These are phyloP conservation scores for Bacterosira constricta DNA, from an alignment of 108 stramenopile species.

Conservation along the genomic window DNA sequence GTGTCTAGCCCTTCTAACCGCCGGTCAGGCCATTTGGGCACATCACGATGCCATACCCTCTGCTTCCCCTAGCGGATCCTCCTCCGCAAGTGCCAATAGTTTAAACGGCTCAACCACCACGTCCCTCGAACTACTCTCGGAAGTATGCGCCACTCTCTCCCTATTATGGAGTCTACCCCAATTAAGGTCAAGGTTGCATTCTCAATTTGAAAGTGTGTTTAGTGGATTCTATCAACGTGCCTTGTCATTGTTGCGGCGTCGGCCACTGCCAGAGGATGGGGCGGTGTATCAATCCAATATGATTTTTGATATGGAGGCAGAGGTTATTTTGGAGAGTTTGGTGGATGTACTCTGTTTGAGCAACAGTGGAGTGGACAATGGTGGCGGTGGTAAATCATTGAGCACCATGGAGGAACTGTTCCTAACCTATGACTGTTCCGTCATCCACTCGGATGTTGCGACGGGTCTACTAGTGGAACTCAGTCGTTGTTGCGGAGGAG, in stretches of 20 bases:
- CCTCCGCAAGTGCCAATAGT: not conserved
- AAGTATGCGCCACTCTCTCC: conserved; percentile 80
- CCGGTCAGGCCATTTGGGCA: conserved; percentile 84
- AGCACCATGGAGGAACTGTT: conserved; percentile 80
- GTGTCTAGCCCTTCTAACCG: conserved; percentile 78
- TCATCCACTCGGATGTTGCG: conserved; percentile 76
- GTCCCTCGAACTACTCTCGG: conserved; percentile 72
- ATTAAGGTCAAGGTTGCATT: conserved; percentile 56
- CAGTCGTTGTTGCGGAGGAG: conserved; percentile 78
- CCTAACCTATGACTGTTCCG: conserved; percentile 79
- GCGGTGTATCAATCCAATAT: conserved; percentile 70
- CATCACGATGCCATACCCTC: conserved; percentile 53
- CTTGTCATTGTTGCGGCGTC: conserved; percentile 68
- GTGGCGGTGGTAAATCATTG: conserved; percentile 12
- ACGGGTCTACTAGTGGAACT: conserved; percentile 77
- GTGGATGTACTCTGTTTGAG: conserved; percentile 80
- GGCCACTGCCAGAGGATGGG: conserved; percentile 62
- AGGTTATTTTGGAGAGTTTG: conserved; percentile 86
- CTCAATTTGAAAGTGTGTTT: conserved; percentile 84
- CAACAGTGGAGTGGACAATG: conserved; percentile 31
- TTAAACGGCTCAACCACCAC: conserved; percentile 4
- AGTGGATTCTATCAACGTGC: conserved; percentile 90
- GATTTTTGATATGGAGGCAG: conserved; percentile 79
- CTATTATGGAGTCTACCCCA: conserved; percentile 67
- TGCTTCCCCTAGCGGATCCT: not conserved